Evolutionary conservation across 1,139 yeast species (phyloP), one percentile per base, ranked within the genome.

Genomic region (Hansenula sp.): DNA sequence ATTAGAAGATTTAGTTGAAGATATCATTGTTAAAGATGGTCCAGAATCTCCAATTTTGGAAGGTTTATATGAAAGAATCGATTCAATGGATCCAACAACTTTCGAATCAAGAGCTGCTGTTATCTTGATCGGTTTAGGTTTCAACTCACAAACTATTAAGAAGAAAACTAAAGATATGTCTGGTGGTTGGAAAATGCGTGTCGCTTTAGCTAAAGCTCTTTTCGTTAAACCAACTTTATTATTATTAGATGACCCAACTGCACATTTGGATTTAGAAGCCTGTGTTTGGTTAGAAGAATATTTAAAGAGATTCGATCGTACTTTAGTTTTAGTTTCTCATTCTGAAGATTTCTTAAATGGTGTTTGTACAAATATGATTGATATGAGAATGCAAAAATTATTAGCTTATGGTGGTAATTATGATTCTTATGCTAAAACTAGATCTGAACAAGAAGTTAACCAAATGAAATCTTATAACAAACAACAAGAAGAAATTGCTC

Each of bases 251-350:
- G 98, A 92, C 66, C 99, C 99, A 59, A 94, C 99, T 55, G 98
- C 98, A 48, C 98, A 92, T 71, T 86, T 92, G 78, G 99, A 92
- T 74, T 78, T 94, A 64, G 97, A 92, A 66, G 98, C 98, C 46
- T 92, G 97, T 83, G 98, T 94, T 61, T 92, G 98, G 98, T 78
- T 92, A 67, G 99, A 92, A 77, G 97, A 90, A 71, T 92, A 92
- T 69, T 78, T 92, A 62, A 90, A 89, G 75, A 77, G 90, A 65
- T 92, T 83, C 66, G 97, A 90, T 68, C 81, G 95, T 66, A 90
- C 89, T 50, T 78, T 94, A 67, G 92, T 92, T 40, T 75, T 92
- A 54, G 97, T 92, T 48, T 92, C 98, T 25, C 99, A 92, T 72
- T 92, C 98, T 38, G 96, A 89, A 74, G 99, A 92, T 84, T 92